Base-by-base conservation (phyloP, 768 basidiomycete genomes). In the Porpolomopsis calyptriformis region DNA sequence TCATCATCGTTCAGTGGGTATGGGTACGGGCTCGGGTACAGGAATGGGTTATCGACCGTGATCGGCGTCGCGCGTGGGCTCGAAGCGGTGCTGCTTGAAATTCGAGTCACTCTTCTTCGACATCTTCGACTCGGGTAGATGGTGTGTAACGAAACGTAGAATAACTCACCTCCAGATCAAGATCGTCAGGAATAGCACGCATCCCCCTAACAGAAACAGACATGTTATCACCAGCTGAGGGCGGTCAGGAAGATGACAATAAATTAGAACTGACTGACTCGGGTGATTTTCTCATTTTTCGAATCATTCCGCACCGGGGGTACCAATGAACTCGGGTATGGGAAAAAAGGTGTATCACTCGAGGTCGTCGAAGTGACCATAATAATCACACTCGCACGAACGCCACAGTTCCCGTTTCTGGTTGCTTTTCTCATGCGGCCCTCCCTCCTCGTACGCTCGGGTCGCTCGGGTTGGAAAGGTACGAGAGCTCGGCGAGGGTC, bases 391-490 rank as follows among this genome's bases (percentile, higher is more conserved):
- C 2, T 7, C 3, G 40, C n/a, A 12, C 22, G 18, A 18, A n/a
- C 24, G 19, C 14, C 5, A 41, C n/a, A n/a, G n/a, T n/a, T n/a
- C n/a, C n/a, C n/a, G n/a, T n/a, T n/a, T n/a, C n/a, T n/a, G n/a
- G n/a, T n/a, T n/a, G n/a, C n/a, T 38, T 16, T 39, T 24, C 19
- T 27, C 16, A 88, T 88, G 85, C 73, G 73, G 49, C 75, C 80
- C 40, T 78, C 83, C 27, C 67, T 75, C 43, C 58, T 82, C 41
- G 68, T 74, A 48, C 78, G 70, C 51, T 68, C 77, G 4, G 81
- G 78, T 44, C 76, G 85, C 48, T 86, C 85, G n/a, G 84, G 84
- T 37, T 88, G 85, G 85, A 88, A 88, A 66, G 85, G 85, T 81
- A 44, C 29, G 66, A 48, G 16, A 11, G 29, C 11, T 4, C 11